Percentiles rank a stretch among this genome's conserved stretches.
These are phyloP conservation scores for Globisporangium acanthophoron DNA, from an alignment of 352 stramenopile species.

Conservation along the genomic window DNA sequence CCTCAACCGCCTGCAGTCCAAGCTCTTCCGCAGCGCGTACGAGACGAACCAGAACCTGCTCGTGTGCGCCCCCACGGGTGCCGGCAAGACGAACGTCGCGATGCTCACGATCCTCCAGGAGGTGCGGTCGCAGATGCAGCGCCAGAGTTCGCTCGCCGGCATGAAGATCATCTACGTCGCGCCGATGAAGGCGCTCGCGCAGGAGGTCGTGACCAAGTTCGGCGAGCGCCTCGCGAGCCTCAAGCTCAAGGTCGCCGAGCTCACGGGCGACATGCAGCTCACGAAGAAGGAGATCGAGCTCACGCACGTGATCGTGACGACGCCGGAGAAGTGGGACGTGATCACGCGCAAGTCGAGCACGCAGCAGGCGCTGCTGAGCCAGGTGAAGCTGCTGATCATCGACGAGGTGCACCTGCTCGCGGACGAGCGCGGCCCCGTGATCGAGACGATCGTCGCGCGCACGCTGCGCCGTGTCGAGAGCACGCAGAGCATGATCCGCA, in stretches of 20 bases:
- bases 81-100: slow-evolving; percentile 99
- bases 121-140: slow-evolving; percentile 70
- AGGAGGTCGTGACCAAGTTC: slow-evolving; percentile 99
- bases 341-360: slow-evolving; percentile 96
- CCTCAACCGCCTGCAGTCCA: slow-evolving; percentile 98
- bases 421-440: slow-evolving; percentile 97
- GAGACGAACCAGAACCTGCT: slow-evolving; percentile 96
- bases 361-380: slow-evolving; percentile 87
- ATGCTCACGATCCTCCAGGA: slow-evolving; percentile 97
- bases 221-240: slow-evolving; percentile 69
- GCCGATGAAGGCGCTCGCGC: slow-evolving; percentile 97
- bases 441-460: slow-evolving; percentile 98
- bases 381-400: slow-evolving; percentile 98
- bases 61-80: slow-evolving; percentile 96
- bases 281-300: slow-evolving; percentile 94
- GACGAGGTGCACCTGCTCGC: slow-evolving; percentile 99
- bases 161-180: slow-evolving; percentile 97
- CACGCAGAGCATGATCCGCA: slow-evolving; percentile 95
- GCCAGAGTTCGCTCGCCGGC: slow-evolving; percentile 36
- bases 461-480: slow-evolving; percentile 97
- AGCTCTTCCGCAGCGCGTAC: slow-evolving; percentile 96
- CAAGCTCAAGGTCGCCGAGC: slow-evolving; percentile 83
- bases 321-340: slow-evolving; percentile 99
- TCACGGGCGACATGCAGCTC: slow-evolving; percentile 98
- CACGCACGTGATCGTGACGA: slow-evolving; percentile 98